Evolutionary conservation across 768 basidiomycete species (phyloP).

Genomic region (Tulasnella sp.): DNA sequence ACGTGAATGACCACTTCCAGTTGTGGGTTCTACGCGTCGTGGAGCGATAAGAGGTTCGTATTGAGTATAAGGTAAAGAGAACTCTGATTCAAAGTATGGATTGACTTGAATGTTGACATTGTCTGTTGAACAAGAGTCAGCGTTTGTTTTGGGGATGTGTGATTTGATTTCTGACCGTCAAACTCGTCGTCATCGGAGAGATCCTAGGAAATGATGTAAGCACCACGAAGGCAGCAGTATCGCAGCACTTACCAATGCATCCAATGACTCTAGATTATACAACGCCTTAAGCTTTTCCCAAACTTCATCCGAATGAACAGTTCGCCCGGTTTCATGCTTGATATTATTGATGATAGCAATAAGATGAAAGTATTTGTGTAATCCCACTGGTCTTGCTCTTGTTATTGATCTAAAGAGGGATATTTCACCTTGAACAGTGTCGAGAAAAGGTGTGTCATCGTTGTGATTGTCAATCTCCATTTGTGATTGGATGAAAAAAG

Average conservation of each 20-base stretch:
- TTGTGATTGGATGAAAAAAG: too few relatives aligned
- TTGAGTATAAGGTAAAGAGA: constrained; percentile 34
- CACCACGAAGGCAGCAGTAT: constrained; percentile 16
- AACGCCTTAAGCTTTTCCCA: constrained; percentile 62
- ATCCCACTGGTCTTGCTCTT: constrained; percentile 69
- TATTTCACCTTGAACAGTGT: constrained; percentile 70
- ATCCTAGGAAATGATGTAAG: not conserved
- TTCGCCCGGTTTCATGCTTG: constrained; percentile 50
- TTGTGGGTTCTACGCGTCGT: constrained; percentile 51
- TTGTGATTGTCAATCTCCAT: too few relatives aligned
- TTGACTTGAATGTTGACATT: constrained; percentile 54
- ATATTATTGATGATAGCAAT: constrained; percentile 62
- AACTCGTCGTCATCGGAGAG: not conserved
- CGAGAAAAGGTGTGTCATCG: too few relatives aligned
- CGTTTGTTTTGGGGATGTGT: not conserved
- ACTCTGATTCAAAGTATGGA: constrained; percentile 66
- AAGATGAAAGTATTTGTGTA: constrained; percentile 71
- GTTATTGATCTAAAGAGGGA: constrained; percentile 73
- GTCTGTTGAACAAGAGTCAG: constrained; percentile 31
- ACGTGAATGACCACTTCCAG: constrained; percentile 29
- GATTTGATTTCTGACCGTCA: not conserved
- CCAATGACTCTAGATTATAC: constrained; percentile 65
- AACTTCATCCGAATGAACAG: constrained; percentile 47
- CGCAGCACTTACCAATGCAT: constrained; percentile 46
- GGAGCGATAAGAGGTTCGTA: constrained; percentile 40